Conservation (phyloP, 768 basidiomycete species). For the Hortiboletus flavorubellus region DNA sequence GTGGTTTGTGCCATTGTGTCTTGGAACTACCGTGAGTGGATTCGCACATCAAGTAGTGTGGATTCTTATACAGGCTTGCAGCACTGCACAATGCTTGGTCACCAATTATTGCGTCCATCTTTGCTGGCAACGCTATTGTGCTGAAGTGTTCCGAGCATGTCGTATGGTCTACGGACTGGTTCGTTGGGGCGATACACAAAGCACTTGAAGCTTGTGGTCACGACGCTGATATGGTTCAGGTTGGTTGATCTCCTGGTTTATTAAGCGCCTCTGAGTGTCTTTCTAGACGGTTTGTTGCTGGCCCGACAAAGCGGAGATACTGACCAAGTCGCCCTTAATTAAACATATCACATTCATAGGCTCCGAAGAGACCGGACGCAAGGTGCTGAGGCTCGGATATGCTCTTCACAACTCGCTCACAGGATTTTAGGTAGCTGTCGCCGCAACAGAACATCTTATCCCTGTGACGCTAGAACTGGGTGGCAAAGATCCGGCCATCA, state of each 20-base stretch:
- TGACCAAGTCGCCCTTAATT: conserved; percentile 76
- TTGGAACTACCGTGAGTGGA: conserved; percentile 82
- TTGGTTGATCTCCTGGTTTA: conserved; percentile 22
- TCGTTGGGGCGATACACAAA: conserved; percentile 70
- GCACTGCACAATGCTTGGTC: conserved; percentile 94
- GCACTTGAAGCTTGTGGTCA: conserved; percentile 83
- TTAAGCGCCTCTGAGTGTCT: conserved; percentile 7
- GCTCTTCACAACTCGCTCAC: neutral
- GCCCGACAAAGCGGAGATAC: conserved; percentile 78
- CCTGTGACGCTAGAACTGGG: conserved; percentile 94
- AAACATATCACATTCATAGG: conserved; percentile 96
- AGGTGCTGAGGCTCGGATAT: conserved; percentile 40
- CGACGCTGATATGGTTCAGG: conserved; percentile 87
- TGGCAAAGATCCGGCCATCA: conserved; percentile 90
- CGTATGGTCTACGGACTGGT: conserved; percentile 86
- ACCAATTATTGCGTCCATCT: conserved; percentile 87
- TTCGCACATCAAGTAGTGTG: neutral
- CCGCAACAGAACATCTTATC: conserved; percentile 82
- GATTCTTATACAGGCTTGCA: conserved; percentile 29
- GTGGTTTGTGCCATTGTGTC: conserved; percentile 92
- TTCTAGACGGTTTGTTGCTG: conserved; percentile 76
- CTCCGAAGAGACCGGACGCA: conserved; percentile 72
- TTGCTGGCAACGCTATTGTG: conserved; percentile 86
- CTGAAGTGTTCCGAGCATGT: conserved; percentile 93
- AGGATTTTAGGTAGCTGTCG: conserved; percentile 63